phyloP scores from a whole-genome alignment of 2,329 filamentous ascomycete species.

The Dactylonectria estremocensis region DNA sequence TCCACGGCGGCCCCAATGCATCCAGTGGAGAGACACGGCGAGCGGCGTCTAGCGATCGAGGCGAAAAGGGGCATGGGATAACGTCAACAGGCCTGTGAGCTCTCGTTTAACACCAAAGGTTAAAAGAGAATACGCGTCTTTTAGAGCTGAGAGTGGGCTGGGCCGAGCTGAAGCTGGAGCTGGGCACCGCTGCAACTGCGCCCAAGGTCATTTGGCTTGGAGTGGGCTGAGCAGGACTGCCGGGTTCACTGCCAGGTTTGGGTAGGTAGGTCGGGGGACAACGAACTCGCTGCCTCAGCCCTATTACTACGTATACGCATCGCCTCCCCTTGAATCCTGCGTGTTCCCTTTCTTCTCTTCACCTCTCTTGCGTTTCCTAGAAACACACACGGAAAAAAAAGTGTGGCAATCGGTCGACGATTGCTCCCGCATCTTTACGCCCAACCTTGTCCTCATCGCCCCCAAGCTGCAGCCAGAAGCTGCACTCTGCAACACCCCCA shows the following conservation, averaged over 20 bases:
- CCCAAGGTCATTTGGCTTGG: neutral
- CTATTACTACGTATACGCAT: slow-evolving; percentile 22
- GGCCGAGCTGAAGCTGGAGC: neutral
- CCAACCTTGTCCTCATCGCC: neutral
- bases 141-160: slow-evolving; percentile 7
- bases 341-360: neutral
- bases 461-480: neutral
- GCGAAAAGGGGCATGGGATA: too few species aligned
- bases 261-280: neutral
- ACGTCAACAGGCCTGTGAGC: neutral
- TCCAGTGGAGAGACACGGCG: slow-evolving; percentile 18
- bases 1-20: slow-evolving; percentile 19
- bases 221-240: slow-evolving; percentile 14
- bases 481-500: neutral
- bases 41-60: slow-evolving; percentile 27
- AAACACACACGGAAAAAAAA: neutral
- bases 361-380: neutral
- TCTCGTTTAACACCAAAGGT: neutral
- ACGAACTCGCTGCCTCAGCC: slow-evolving; percentile 21
- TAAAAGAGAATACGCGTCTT: neutral
- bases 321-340: slow-evolving; percentile 12
- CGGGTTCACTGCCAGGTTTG: slow-evolving; percentile 14
- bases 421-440: neutral
- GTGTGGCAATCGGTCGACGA: neutral
- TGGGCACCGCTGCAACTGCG: neutral